Conservation (phyloP, 768 basidiomycete genomes). For the Boletus edulis region DNA sequence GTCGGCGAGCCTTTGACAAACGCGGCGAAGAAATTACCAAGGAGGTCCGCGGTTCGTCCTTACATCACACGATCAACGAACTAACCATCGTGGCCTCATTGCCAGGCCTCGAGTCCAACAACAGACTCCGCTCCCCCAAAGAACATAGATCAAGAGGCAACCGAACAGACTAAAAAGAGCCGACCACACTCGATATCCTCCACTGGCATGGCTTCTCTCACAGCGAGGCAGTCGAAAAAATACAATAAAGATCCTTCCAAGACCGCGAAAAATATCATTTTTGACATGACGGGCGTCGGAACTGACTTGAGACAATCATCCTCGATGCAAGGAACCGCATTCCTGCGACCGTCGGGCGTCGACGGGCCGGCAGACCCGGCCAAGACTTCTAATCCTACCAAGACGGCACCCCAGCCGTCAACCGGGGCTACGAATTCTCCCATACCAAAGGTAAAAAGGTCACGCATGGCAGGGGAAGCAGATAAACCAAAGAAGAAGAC, state of each 20-base stretch:
- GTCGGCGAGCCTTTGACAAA: constrained; percentile 52
- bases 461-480: constrained; percentile 19
- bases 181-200: constrained; percentile 26
- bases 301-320: constrained; percentile 42
- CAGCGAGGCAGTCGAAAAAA: constrained; percentile 17
- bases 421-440: constrained; percentile 4
- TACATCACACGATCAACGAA: constrained; percentile 16
- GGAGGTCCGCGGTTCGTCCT: constrained; percentile 21
- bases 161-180: constrained; percentile 16
- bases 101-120: constrained; percentile 17
- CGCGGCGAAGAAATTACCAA: constrained; percentile 44
- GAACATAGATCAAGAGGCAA: constrained; percentile 20
- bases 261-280: constrained; percentile 44
- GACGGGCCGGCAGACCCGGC: constrained; percentile 15
- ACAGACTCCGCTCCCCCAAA: constrained; percentile 3
- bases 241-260: constrained; percentile 26
- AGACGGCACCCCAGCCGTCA: constrained; percentile 4
- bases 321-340: constrained; percentile 9
- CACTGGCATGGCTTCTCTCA: constrained; percentile 2
- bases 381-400: constrained; percentile 6
- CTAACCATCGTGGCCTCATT: constrained; percentile 17
- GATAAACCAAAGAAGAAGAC: constrained; percentile 25
- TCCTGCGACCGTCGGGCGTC: constrained; percentile 24
- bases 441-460: constrained; percentile 20
- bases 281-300: constrained; percentile 48